Base-by-base conservation (phyloP, 805 yeast species). In the Monosporozyma yasuniensis region DNA sequence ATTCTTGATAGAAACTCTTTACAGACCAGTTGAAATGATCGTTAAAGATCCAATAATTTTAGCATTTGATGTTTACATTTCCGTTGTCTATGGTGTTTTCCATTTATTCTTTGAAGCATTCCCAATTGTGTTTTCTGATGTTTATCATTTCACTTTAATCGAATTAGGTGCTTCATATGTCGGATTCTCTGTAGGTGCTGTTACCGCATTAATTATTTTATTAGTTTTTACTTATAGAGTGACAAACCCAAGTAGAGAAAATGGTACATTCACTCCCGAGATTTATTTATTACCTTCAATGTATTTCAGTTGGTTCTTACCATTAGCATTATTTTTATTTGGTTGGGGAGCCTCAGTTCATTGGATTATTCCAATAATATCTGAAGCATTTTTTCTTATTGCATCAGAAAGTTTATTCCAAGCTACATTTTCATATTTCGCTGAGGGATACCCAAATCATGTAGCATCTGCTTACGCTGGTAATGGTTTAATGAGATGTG, bases 391-490 rank as follows among this genome's bases (percentile, higher is more conserved):
- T 6, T 74, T 69, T 52, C 64, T 70, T 0, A 53, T 60, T 12
- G 72, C 75, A n/a, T 68, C 68, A 0, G 74, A 75, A 56, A 52
- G 70, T 38, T 59, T 75, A 42, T 80, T 79, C 69, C 84, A 79
- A 63, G 64, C 76, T 0, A 64, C 73, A 30, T 72, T 78, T 59
- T 69, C 74, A 54, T 79, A 78, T 52, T 63, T 80, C 52, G 75
- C 75, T 2, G 63, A 67, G 51, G 67, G 77, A 7, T 79, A 74
- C 59, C 74, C 71, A 30, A 63, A 75, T 47, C 74, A 72, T 59
- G 52, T 76, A 54, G 82, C 83, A 1, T 78, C 83, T 0, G 83
- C 76, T 2, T 78, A 74, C 61, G 83, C 84, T 5, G 77, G 79
- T 39, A 79, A 78, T 56, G 75, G 69, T 44, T 62, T 79, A 32